A percentile compares a stretch with the other conserved stretches of the same genome.
These are phyloP conservation scores for Suillus ampliporus DNA, from an alignment of 768 basidiomycete genomes.

Conservation along the genomic window DNA sequence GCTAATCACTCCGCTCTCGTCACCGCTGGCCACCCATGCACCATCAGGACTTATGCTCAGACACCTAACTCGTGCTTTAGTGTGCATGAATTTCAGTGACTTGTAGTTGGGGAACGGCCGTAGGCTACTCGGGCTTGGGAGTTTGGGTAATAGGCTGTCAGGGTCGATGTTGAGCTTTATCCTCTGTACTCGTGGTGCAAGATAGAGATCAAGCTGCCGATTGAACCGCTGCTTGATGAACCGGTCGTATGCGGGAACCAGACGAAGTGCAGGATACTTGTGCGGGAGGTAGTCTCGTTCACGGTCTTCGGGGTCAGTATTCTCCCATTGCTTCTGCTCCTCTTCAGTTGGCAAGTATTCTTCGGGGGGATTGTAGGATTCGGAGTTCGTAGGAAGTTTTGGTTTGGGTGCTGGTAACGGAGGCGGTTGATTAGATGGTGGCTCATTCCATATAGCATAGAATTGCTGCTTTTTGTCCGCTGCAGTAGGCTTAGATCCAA, in stretches of 20 bases:
- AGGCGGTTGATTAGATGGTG: constrained; percentile 75
- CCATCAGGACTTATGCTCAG: constrained; percentile 87
- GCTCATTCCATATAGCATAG: constrained; percentile 90
- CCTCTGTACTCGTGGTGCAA: constrained; percentile 90
- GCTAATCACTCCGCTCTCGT: constrained; percentile 84
- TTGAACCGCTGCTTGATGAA: constrained; percentile 95
- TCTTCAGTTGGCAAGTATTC: constrained; percentile 90
- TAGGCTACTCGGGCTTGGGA: constrained; percentile 90
- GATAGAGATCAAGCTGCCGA: constrained; percentile 94
- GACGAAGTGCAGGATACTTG: constrained; percentile 83
- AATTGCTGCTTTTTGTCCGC: constrained; percentile 66
- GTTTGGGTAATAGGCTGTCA: constrained; percentile 87
- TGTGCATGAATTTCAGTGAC: constrained; percentile 73
- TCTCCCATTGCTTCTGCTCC: constrained; percentile 85
- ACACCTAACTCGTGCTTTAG: constrained; percentile 70
- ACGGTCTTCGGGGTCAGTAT: constrained; percentile 84
- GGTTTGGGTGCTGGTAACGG: constrained; percentile 94
- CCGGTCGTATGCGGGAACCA: constrained; percentile 89
- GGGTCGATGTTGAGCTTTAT: constrained; percentile 92
- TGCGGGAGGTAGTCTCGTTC: constrained; percentile 88
- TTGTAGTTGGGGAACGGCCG: constrained; percentile 93
- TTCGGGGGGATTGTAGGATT: constrained; percentile 98
- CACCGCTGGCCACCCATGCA: constrained; percentile 90
- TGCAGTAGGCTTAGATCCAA: constrained; percentile 88
- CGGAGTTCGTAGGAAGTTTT: constrained; percentile 87